Evolutionary conservation across 495 filamentous ascomycete genomes (phyloP), one percentile per base, ranked within the genome.

Genomic region (Penicillium fimorum): DNA sequence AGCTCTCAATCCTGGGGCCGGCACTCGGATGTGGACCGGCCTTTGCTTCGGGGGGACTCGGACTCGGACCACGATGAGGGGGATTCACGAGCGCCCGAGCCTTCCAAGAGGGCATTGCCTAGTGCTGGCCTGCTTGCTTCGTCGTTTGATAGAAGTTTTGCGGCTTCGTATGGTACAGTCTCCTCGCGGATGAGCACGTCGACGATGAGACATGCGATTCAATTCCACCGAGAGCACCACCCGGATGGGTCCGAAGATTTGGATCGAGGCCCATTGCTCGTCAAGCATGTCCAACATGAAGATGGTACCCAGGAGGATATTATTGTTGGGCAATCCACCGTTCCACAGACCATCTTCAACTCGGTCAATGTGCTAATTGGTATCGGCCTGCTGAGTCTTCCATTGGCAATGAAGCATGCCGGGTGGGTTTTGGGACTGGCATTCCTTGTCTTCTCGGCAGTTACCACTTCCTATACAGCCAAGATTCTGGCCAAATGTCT

Each of bases 261-360:
- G 24, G 90, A 91, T 66, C 75, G 86, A 35, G 85, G 88, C 60
- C 90, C 90, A 2, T 77, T 98, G 47, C 68, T 97, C 22, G 85
- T 97, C 43, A 95, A 90, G 71, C 85, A 90, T 66, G 82, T 96
- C 7, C 86, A 95, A 69, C 79, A 82, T 55, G 89, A 94, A 64
- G 92, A 96, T 68, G 94, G 94, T 24, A 90, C 88, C 55, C 77
- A 91, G 17, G 84, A 95, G 27, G 79, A 88, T 64, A 80, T 92
- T 25, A 84, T 97, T 7, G 83, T 94, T 55, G 94, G 94, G 35
- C 91, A 93, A 76, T 95, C 90, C 10, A 98, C 94, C 3, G 75
- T 97, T 29, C 92, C 93, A 2, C 94, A 98, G 74, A 97, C 94
- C 0, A 80, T 97, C 56, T 96, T 98, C 75, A 98, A 98, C 68